Evolutionary conservation across 129 eudicot genomes (phyloP), one percentile per base, ranked within the genome.

Genomic region (Arctium minus): DNA sequence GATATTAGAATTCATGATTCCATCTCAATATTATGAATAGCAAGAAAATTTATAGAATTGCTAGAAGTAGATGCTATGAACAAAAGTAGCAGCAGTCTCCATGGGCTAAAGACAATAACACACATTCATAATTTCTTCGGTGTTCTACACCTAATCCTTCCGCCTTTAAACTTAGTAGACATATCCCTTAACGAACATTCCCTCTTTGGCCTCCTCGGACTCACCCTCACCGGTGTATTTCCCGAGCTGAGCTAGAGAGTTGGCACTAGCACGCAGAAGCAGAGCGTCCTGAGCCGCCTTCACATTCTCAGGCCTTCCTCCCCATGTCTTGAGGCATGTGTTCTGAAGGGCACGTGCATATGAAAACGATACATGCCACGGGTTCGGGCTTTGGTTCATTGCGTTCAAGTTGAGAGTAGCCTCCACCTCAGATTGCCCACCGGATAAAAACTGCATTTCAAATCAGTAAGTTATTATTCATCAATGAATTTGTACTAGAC

Each of bases 281-380:
- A 93, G 70, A 56, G 92, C 90, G 2, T 93, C 94, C 85, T 93
- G 97, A 37, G 97, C 97, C 11, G 92, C 97, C 89, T 88, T 84
- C 86, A 93, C 96, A 8, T 89, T 91, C 91, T 93, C 97, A 9
- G 96, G 89, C 79, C 84, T 79, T 75, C 97, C 97, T 79, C 93
- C 96, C 97, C 97, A 93, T 77, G 94, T 93, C 91, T 89, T 91
- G 46, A 93, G 96, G 88, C 97, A 93, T 30, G 94, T 93, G 92
- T 93, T 91, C 88, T 93, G 97, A 72, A 93, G 96, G 17, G 97
- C 97, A 27, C 97, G 86, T 37, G 96, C 97, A 11, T 91, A 93
- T 10, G 97, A 93, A 87, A 93, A 93, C 30, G 97, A 93, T 72
- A 93, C 97, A 53, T 93, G 96, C 97, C 97, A 91, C 71, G 96